A percentile compares a stretch with the other conserved stretches of the same genome.
Conservation (phyloP, 495 filamentous ascomycete species). For the Sordaria brevicollis region DNA sequence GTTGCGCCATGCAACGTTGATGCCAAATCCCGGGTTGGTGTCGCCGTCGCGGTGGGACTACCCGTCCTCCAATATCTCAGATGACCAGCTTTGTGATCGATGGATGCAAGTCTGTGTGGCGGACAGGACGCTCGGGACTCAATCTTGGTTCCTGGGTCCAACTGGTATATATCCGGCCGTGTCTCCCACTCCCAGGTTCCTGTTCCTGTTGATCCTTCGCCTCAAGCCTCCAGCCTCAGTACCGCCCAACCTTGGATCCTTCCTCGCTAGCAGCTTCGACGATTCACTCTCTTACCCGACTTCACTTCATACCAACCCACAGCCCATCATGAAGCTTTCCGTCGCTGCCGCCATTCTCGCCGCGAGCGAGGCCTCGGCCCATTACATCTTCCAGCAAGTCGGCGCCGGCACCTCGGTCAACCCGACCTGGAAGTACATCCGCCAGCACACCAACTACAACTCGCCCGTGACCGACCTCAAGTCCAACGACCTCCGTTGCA, state of each 20-base stretch:
- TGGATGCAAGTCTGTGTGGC: not conserved
- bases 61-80: not conserved
- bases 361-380: slow-evolving; percentile 28
- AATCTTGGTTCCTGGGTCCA: not conserved
- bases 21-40: not conserved
- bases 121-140: not conserved
- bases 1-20: not conserved
- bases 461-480: slow-evolving; percentile 47
- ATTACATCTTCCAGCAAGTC: slow-evolving; percentile 44
- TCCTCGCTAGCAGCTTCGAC: not conserved
- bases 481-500: slow-evolving; percentile 48
- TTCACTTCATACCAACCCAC: not conserved
- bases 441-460: slow-evolving; percentile 49
- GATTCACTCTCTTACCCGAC: not conserved
- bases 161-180: not conserved
- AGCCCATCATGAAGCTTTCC: slow-evolving; percentile 28
- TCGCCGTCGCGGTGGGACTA: not conserved
- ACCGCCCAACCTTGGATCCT: not conserved
- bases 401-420: slow-evolving; percentile 33
- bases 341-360: slow-evolving; percentile 26
- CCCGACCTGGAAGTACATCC: slow-evolving; percentile 39
- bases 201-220: not conserved
- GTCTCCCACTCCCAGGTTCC: not conserved
- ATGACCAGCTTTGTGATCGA: not conserved
- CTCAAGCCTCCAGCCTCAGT: not conserved